Evolutionary conservation across 257 asterid species (phyloP).

Genomic region (Solanum paucissectum): DNA sequence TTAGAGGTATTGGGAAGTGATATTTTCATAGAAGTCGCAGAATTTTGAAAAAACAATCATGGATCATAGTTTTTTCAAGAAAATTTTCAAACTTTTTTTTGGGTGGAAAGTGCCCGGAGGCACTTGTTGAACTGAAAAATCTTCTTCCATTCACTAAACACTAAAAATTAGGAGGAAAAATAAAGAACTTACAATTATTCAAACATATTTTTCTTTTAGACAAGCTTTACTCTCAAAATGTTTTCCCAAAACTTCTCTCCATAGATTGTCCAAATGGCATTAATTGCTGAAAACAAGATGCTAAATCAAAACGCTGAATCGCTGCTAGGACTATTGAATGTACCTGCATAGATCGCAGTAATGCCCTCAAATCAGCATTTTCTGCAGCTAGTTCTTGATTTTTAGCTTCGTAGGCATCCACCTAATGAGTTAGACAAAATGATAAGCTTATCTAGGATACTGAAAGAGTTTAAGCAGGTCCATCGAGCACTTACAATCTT

Average conservation of each 20-base stretch:
- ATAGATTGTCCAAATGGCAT: neutral
- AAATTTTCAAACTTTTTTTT: neutral
- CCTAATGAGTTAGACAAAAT: conserved; percentile 35
- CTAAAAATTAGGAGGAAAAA: neutral
- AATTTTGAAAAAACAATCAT: neutral
- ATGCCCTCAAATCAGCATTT: conserved; percentile 90
- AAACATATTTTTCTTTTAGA: neutral
- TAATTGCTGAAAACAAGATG: neutral
- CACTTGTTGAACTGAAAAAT: neutral
- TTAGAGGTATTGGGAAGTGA: neutral
- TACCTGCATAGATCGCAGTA: conserved; percentile 96
- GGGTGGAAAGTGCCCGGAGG: neutral
- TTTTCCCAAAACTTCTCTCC: neutral
- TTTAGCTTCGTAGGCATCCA: conserved; percentile 90
- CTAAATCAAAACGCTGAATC: neutral
- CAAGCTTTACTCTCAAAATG: neutral
- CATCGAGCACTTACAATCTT: conserved; percentile 57
- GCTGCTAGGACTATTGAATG: neutral
- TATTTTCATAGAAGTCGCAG: neutral
- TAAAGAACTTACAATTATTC: neutral
- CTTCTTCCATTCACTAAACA: neutral
- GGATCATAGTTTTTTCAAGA: neutral
- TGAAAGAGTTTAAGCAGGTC: conserved; percentile 1
- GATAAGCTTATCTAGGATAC: neutral
- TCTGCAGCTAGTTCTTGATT: conserved; percentile 90